Evolutionary conservation across 2,329 filamentous ascomycete species (phyloP).

Genomic region (Fusarium sp.): DNA sequence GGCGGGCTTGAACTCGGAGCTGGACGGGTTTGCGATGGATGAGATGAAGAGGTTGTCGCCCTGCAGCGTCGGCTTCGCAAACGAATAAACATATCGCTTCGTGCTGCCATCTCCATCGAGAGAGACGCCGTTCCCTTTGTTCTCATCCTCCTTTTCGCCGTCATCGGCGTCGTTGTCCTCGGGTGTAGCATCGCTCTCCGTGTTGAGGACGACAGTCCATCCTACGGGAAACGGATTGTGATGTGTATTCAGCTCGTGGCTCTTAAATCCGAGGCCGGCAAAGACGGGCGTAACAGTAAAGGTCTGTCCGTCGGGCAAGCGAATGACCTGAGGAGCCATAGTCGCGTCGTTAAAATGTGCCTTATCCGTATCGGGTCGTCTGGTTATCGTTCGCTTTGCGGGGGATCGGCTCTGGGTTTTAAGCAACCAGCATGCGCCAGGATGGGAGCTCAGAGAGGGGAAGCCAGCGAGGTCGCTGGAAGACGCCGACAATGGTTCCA

Average conservation of each 20-base stretch:
- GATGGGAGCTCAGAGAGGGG: constrained; percentile 29
- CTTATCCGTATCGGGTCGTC: constrained; percentile 20
- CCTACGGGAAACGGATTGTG: constrained; percentile 80
- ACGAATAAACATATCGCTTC: constrained; percentile 53
- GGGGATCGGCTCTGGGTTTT: constrained; percentile 43
- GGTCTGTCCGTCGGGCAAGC: constrained; percentile 87
- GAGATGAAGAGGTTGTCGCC: constrained; percentile 90
- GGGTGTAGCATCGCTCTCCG: constrained; percentile 52
- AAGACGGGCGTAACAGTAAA: constrained; percentile 86
- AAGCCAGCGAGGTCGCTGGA: constrained; percentile 21
- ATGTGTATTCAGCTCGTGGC: constrained; percentile 75
- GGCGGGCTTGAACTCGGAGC: constrained; percentile 79
- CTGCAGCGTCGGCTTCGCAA: constrained; percentile 75
- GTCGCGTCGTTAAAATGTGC: constrained; percentile 2
- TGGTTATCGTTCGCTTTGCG: constrained; percentile 22
- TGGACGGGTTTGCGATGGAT: constrained; percentile 85
- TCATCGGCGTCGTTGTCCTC: constrained; percentile 45
- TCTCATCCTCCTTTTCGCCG: constrained; percentile 34
- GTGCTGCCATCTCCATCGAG: constrained; percentile 17
- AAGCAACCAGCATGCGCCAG: constrained; percentile 29
- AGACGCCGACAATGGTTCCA: constrained; percentile 33
- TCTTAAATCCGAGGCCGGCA: constrained; percentile 90
- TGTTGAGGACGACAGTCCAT: constrained; percentile 89
- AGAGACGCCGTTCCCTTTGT: constrained; percentile 31
- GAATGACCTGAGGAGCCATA: constrained; percentile 61